Evolutionary conservation across 2,329 filamentous ascomycete genomes (phyloP).

Genomic region (Trichoderma breve): DNA sequence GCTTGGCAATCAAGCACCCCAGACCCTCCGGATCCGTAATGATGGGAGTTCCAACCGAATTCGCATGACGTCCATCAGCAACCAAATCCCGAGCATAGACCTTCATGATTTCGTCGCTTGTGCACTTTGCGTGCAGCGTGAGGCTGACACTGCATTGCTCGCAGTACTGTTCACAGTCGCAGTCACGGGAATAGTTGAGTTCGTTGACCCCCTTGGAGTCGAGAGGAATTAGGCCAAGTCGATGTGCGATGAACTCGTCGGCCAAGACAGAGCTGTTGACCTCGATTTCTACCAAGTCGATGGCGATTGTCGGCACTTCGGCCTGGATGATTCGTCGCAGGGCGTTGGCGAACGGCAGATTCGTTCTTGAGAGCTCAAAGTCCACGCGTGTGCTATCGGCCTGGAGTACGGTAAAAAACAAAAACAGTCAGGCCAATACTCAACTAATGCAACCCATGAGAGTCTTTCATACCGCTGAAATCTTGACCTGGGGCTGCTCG

Average conservation of each 20-base stretch:
- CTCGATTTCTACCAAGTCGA: conserved; percentile 91
- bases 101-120: conserved; percentile 82
- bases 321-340: conserved; percentile 87
- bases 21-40: conserved; percentile 79
- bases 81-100: conserved; percentile 90
- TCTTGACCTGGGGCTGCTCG: conserved; percentile 57
- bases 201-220: conserved; percentile 79
- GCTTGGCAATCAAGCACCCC: conserved; percentile 84
- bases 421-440: not conserved
- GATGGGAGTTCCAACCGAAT: conserved; percentile 77
- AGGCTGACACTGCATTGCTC: conserved; percentile 86
- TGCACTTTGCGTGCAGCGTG: conserved; percentile 81
- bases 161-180: conserved; percentile 94
- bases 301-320: conserved; percentile 90
- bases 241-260: conserved; percentile 93
- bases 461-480: conserved; percentile 51
- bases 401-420: conserved; percentile 44
- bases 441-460: not conserved
- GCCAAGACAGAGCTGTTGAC: conserved; percentile 93
- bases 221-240: conserved; percentile 85
- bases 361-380: conserved; percentile 86
- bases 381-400: conserved; percentile 79
- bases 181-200: conserved; percentile 86
- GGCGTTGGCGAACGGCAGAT: conserved; percentile 89
- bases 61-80: conserved; percentile 66